These are phyloP conservation scores for Colletotrichum sp. DNA, from an alignment of 2,329 filamentous ascomycete species.

Conservation along the genomic window DNA sequence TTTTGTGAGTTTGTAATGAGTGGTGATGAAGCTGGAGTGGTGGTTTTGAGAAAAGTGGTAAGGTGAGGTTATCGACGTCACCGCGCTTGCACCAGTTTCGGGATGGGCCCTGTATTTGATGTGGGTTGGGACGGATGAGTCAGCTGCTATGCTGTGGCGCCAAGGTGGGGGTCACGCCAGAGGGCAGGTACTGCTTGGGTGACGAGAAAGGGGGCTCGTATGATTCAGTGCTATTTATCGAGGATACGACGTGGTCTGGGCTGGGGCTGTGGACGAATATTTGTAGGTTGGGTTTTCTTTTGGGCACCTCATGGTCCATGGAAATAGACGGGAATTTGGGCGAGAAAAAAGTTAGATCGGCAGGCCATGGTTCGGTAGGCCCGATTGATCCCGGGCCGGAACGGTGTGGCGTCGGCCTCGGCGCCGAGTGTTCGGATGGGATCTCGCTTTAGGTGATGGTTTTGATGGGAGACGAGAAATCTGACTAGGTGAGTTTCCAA, in stretches of 20 bases:
- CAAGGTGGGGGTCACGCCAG: not conserved
- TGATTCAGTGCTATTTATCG: not conserved
- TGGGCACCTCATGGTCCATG: not conserved
- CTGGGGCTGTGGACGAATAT: not conserved
- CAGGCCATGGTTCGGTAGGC: not conserved
- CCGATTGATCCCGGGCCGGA: not conserved
- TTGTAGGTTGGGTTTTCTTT: not conserved
- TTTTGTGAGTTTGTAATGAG: not conserved
- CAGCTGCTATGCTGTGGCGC: not conserved
- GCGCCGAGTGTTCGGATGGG: not conserved
- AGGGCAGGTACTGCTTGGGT: not conserved
- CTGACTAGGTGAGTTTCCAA: not conserved
- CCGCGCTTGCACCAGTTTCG: not conserved
- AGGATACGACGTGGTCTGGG: not conserved
- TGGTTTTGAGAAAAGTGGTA: not conserved
- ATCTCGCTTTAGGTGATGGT: not conserved
- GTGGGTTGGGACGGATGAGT: not conserved
- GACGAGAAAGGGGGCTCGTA: not conserved
- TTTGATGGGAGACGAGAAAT: not conserved
- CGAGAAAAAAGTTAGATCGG: not conserved
- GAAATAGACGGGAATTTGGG: not conserved
- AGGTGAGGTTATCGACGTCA: conserved; percentile 4
- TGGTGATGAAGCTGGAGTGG: not conserved
- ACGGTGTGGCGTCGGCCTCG: not conserved
- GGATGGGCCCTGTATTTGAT: not conserved